These are phyloP conservation scores for Vaccinium myrtillus DNA, from an alignment of 148 eudicot species.

Conservation along the genomic window DNA sequence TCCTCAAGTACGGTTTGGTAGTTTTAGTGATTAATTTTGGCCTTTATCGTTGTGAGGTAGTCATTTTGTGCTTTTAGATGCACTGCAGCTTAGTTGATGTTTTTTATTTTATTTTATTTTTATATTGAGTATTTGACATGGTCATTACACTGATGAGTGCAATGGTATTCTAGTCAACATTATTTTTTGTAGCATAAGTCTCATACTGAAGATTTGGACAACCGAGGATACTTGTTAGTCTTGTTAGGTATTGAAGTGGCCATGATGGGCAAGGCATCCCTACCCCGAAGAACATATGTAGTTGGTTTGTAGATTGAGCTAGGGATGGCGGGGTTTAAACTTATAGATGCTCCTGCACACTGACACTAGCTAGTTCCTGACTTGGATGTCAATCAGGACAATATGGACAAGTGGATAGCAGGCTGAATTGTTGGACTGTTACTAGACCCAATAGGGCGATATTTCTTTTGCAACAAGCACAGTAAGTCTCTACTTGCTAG, in stretches of 20 bases:
- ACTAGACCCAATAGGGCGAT: not conserved
- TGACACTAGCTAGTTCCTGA: not conserved
- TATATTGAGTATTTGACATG: not conserved
- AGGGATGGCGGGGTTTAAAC: not conserved
- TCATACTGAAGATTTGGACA: constrained; percentile 1
- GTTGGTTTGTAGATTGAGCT: not conserved
- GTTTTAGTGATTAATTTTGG: not conserved
- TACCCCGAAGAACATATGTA: not conserved
- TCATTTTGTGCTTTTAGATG: not conserved
- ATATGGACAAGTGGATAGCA: not conserved
- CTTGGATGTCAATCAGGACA: not conserved
- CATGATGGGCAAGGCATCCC: not conserved
- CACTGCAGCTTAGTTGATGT: not conserved
- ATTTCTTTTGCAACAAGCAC: not conserved
- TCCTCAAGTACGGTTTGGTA: not conserved
- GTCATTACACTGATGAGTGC: constrained; percentile 3
- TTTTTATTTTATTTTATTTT: not conserved
- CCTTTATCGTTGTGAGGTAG: not conserved
- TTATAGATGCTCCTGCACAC: not conserved
- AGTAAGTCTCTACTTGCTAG: not conserved
- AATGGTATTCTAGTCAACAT: not conserved
- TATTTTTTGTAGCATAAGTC: not conserved
- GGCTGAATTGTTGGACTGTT: not conserved
- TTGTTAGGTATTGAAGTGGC: not conserved
- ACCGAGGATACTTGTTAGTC: not conserved